Base-by-base conservation (phyloP, 1,139 yeast genomes). In the Arxiozyma slooffiae region DNA sequence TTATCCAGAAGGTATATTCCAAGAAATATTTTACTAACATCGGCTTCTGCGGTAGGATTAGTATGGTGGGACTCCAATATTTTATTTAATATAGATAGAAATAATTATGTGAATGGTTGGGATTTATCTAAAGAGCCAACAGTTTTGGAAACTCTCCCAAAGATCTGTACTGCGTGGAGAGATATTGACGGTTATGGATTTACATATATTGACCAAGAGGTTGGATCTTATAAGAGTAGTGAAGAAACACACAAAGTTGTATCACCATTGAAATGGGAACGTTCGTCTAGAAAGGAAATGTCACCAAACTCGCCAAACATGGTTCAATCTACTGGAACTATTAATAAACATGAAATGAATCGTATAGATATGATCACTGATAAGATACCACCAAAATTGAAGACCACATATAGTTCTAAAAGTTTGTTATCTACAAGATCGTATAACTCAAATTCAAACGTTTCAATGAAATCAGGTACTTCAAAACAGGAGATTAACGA, bases 1-100 rank as follows among this genome's bases (percentile, higher is more conserved):
- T 71, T 90, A 47, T 75, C 77, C 44, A 72, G 97, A 53, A 86
- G 82, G 57, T 83, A 77, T 62, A 78, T 90, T 16, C 96, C 98
- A 0, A 75, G 77, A 48, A 80, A 83, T 60, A 75, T 82, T 4
- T 36, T 66, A 20, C 49, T 55, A 20, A 62, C 67, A 9, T 48
- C 58, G 2, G 57, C 66, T 4, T 60, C 67, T 6, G 63, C 70
- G 0, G 50, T 59, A 20, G 70, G 70, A 3, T 54, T 66, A 47
- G 67, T 63, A 5, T 66, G 70, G 70, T 65, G 66, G 64, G 63
- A 66, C 50, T 59, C 61, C 4, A 55, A 62, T 18, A 46, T 56
- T 20, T 53, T 66, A 11, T 66, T 66, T 46, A 60, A 62, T 51
- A 61, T 66, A 40, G 69, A 66, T 51, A 66, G 62, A 47, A 62